Percentiles rank a stretch among this genome's conserved stretches.
Conservation (phyloP, 257 asterid genomes). For the Nemophila menziesii region DNA sequence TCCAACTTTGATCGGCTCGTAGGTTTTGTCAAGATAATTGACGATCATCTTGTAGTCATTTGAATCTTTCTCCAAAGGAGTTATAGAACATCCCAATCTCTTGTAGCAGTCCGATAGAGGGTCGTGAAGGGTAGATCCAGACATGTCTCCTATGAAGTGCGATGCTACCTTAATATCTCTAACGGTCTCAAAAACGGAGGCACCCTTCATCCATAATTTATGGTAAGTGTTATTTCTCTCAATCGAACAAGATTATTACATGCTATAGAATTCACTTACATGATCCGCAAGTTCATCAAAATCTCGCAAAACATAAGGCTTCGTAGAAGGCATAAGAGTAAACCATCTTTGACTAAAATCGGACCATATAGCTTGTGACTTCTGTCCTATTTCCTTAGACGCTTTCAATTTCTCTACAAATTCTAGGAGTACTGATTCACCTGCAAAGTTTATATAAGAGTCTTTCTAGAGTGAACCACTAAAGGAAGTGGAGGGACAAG, state of each 20-base stretch:
- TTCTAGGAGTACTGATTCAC: slow-evolving; percentile 39
- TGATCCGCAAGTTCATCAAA: slow-evolving; percentile 58
- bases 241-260: too few relatives aligned
- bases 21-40: slow-evolving; percentile 68
- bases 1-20: slow-evolving; percentile 54
- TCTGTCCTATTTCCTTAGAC: slow-evolving; percentile 14
- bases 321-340: slow-evolving; percentile 60
- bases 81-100: slow-evolving; percentile 54
- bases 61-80: slow-evolving; percentile 35
- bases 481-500: too few relatives aligned
- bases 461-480: too few relatives aligned
- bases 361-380: slow-evolving; percentile 31
- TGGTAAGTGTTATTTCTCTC: too few relatives aligned
- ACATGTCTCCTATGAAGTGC: slow-evolving; percentile 64
- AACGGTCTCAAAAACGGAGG: slow-evolving; percentile 49
- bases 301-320: slow-evolving; percentile 46
- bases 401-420: slow-evolving; percentile 23
- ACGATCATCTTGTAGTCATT: slow-evolving; percentile 77
- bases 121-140: slow-evolving; percentile 56
- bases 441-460: slow-evolving; percentile 31
- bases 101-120: slow-evolving; percentile 64
- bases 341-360: slow-evolving; percentile 68
- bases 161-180: slow-evolving; percentile 77
- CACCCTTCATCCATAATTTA: slow-evolving; percentile 48
- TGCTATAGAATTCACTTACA: too few relatives aligned